Percentiles rank a stretch among this genome's conserved stretches.
phyloP scores from a whole-genome alignment of 2,329 filamentous ascomycete species.

The Claviceps capensis region DNA sequence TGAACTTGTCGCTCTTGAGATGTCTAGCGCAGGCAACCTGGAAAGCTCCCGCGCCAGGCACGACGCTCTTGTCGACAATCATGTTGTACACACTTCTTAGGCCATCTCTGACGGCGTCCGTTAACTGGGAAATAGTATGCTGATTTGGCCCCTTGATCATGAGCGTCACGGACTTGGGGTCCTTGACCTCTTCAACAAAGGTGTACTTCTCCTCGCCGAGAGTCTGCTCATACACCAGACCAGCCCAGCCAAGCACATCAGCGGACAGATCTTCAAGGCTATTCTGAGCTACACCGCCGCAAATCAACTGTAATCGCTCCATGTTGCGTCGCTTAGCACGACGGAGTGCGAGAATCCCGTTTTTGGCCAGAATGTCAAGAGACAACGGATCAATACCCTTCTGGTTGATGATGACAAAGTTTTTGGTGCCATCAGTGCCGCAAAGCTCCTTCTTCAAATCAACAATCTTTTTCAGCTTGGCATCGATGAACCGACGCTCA shows the following conservation, averaged over 20 bases:
- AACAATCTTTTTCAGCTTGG: slow-evolving; percentile 94
- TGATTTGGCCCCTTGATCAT: slow-evolving; percentile 96
- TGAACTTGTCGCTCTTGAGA: slow-evolving; percentile 74
- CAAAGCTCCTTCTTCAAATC: slow-evolving; percentile 97
- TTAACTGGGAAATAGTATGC: slow-evolving; percentile 94
- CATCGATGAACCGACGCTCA: slow-evolving; percentile 87
- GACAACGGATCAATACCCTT: slow-evolving; percentile 97
- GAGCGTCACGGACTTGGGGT: slow-evolving; percentile 93
- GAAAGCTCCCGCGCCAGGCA: slow-evolving; percentile 89
- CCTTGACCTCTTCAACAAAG: slow-evolving; percentile 96
- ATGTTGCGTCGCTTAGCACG: slow-evolving; percentile 97
- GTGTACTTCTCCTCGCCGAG: slow-evolving; percentile 98
- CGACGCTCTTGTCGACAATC: slow-evolving; percentile 94
- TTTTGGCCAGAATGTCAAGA: slow-evolving; percentile 92
- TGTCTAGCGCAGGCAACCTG: slow-evolving; percentile 86
- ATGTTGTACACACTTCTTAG: slow-evolving; percentile 97
- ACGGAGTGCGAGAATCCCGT: slow-evolving; percentile 87
- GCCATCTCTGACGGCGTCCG: slow-evolving; percentile 89
- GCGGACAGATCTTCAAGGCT: slow-evolving; percentile 86
- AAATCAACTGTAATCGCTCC: slow-evolving; percentile 92
- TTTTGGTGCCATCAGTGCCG: slow-evolving; percentile 82
- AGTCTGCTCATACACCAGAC: slow-evolving; percentile 91
- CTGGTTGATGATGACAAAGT: slow-evolving; percentile 96
- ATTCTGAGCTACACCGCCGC: slow-evolving; percentile 85
- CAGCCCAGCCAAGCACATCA: slow-evolving; percentile 88